Percentiles rank a stretch among this genome's conserved stretches.
Conservation (phyloP, 164 flowering plant genomes). For the Echeveria elegans region DNA sequence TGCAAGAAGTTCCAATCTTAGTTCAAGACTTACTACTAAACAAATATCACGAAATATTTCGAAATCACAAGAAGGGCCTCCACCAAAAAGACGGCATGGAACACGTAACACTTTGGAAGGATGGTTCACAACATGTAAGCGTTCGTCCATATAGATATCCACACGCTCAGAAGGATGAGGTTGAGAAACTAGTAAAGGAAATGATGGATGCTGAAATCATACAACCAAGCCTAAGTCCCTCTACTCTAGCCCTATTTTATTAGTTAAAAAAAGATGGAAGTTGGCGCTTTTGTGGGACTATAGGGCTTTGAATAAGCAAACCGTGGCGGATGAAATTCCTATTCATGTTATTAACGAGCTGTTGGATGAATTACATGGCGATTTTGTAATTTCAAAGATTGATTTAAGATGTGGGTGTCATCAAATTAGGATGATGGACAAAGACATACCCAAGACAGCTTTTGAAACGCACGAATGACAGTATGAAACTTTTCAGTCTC, state of each 20-base stretch:
- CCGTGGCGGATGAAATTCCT: background rate
- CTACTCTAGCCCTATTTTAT: background rate
- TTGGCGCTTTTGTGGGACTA: background rate
- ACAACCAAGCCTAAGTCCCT: background rate
- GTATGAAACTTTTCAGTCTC: background rate
- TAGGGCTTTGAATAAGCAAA: background rate
- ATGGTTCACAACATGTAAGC: no score
- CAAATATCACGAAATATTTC: background rate
- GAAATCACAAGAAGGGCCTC: background rate
- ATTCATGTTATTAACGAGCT: background rate
- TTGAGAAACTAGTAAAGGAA: background rate
- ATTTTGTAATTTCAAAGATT: background rate
- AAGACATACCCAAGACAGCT: background rate
- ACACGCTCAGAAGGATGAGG: background rate
- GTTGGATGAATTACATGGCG: background rate
- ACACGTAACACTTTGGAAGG: no score
- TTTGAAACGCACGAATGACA: background rate
- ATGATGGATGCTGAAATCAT: background rate
- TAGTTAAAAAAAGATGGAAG: background rate
- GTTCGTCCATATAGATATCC: background rate
- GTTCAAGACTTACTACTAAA: background rate
- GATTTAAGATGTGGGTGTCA: background rate
- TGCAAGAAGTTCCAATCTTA: background rate
- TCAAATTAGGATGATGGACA: background rate
- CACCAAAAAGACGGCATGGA: no score